Percentiles rank a stretch among this genome's conserved stretches.
phyloP scores from a whole-genome alignment of 768 basidiomycete genomes.

The Lanmaoa rubissima region DNA sequence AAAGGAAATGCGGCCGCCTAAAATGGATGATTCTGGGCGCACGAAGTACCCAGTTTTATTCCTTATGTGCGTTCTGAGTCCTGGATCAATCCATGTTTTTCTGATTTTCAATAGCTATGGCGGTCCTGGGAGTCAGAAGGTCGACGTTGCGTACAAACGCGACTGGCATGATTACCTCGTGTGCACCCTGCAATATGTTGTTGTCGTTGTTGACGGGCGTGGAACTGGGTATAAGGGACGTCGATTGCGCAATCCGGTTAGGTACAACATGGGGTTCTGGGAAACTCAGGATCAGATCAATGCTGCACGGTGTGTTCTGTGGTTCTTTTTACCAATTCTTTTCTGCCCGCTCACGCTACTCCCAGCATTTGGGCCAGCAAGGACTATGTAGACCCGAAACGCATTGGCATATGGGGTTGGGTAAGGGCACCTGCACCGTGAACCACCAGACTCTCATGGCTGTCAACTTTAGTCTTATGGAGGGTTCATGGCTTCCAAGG shows the following conservation, averaged over 20 bases:
- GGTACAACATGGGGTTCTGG: constrained; percentile 82
- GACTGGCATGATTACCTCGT: constrained; percentile 91
- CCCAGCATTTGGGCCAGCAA: constrained; percentile 78
- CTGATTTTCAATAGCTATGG: constrained; percentile 62
- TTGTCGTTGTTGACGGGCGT: constrained; percentile 88
- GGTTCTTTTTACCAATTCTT: constrained; percentile 4
- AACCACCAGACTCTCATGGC: background rate
- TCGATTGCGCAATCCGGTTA: constrained; percentile 80
- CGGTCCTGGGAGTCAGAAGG: constrained; percentile 83
- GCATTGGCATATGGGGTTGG: constrained; percentile 99
- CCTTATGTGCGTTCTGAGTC: constrained; percentile 53
- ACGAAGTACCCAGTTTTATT: constrained; percentile 96
- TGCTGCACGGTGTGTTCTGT: constrained; percentile 63
- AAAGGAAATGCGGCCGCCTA: constrained; percentile 86
- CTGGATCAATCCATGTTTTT: background rate
- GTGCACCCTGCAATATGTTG: constrained; percentile 75
- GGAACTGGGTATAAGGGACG: constrained; percentile 94
- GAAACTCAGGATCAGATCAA: constrained; percentile 90
- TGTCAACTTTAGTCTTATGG: constrained; percentile 72
- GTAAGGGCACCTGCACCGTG: constrained; percentile 43
- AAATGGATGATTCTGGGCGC: constrained; percentile 92
- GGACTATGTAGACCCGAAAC: constrained; percentile 81
- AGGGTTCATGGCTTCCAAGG: constrained; percentile 93
- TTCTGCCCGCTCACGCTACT: background rate
- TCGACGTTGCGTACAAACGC: constrained; percentile 60